Base-by-base conservation (phyloP, 495 filamentous ascomycete genomes). In the Poronia punctata region DNA sequence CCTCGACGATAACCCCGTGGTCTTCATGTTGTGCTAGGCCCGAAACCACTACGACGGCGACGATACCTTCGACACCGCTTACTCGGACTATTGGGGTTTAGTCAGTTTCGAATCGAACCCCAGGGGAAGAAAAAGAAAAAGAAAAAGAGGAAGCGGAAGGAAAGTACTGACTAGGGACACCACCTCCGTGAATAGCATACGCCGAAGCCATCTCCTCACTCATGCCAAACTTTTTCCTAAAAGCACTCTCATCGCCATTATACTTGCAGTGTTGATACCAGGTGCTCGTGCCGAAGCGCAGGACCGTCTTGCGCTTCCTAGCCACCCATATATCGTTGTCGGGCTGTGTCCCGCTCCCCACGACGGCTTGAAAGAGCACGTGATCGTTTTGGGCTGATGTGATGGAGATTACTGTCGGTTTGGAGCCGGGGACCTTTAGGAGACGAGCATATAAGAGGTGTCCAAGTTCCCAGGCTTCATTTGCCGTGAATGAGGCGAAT, bases 141-240 rank as follows among this genome's bases (percentile, higher is more conserved):
- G 8, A 30, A 9, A 22, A 17, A 19, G 9, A 14, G 6, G 21
- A 14, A 4, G 27, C 3, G 1, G 34, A 3, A 15, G 16, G 19
- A 18, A 15, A 21, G 19, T 19, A 48, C 49, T 36, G 20, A 56
- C 53, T 72, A 7, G 84, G 84, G 40, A 81, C 75, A 1, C 67
- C 85, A 11, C 84, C 85, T 0, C 85, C 85, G 63, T 86, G 80
- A 46, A 86, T 80, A 6, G 81, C 80, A 71, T 83, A 90, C 11
- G 73, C 64, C 48, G 71, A 74, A 10, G 72, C 72, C 20, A 65
- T 64, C 12, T 62, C 67, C 19, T 66, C 67, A 1, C 72, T 61
- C 44, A 80, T 46, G 23, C 65, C 71, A 59, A 72, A 79, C 52
- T 78, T 80, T 31, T 62, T 57, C 33, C 66, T 61, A 62, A 85